Percentiles rank a stretch among this genome's conserved stretches.
These are phyloP conservation scores for Sporisorium iseilematis-ciliati DNA, from an alignment of 1,284 basidiomycete species.

Conservation along the genomic window DNA sequence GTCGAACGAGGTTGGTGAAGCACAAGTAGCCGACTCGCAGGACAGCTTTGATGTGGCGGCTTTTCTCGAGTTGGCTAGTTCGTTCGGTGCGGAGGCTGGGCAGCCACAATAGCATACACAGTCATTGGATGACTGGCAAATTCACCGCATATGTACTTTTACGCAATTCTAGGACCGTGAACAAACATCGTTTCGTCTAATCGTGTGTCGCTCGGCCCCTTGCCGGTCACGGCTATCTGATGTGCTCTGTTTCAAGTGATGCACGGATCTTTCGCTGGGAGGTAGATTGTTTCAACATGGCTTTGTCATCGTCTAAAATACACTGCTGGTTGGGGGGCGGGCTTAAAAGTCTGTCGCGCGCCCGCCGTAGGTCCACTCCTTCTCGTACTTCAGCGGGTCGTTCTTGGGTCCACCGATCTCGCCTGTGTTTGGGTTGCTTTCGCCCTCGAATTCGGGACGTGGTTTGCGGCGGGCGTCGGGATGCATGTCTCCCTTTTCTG, in stretches of 20 bases:
- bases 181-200: background rate
- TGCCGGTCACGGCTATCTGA: too few species aligned
- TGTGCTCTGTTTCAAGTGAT: background rate
- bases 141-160: slow-evolving; percentile 36
- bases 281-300: background rate
- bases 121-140: background rate
- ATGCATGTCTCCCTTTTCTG: slow-evolving; percentile 63
- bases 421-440: slow-evolving; percentile 74
- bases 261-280: too few species aligned
- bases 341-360: slow-evolving; percentile 67
- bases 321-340: too few species aligned
- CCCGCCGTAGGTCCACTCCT: slow-evolving; percentile 69
- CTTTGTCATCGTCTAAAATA: too few species aligned
- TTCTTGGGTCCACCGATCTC: slow-evolving; percentile 75
- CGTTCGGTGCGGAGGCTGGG: slow-evolving; percentile 12
- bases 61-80: slow-evolving; percentile 40
- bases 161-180: slow-evolving; percentile 11
- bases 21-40: background rate
- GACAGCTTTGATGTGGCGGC: slow-evolving; percentile 43
- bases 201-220: background rate
- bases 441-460: slow-evolving; percentile 73
- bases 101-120: background rate
- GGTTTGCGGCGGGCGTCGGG: slow-evolving; percentile 70
- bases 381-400: slow-evolving; percentile 72
- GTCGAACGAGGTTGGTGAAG: background rate